Evolutionary conservation across 129 eudicot genomes (phyloP).

Genomic region (Flaveria linearis): DNA sequence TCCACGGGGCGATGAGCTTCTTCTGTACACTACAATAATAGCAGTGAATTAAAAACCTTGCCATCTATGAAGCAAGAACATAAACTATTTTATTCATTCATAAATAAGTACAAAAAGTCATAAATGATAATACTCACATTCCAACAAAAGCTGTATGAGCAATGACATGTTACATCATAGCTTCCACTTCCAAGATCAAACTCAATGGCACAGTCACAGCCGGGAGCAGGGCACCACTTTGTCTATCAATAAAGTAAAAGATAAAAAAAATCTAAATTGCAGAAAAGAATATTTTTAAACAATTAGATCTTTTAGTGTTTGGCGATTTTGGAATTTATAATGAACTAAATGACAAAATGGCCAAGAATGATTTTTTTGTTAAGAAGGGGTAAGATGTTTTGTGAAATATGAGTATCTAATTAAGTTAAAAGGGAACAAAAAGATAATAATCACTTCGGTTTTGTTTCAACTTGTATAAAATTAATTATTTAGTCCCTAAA

Average conservation of each 20-base stretch:
- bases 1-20: constrained; percentile 99
- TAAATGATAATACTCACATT: constrained; percentile 55
- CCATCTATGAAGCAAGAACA: constrained; percentile 5
- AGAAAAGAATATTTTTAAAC: background rate
- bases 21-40: constrained; percentile 71
- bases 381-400: background rate
- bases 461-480: background rate
- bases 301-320: background rate
- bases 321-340: background rate
- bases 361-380: background rate
- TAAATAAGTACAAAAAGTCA: background rate
- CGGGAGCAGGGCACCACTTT: constrained; percentile 99
- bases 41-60: background rate
- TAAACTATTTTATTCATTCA: background rate
- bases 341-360: background rate
- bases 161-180: constrained; percentile 85
- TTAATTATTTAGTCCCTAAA: background rate
- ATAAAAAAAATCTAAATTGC: background rate
- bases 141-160: constrained; percentile 96
- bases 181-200: constrained; percentile 78
- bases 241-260: constrained; percentile 41
- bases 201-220: constrained; percentile 92
- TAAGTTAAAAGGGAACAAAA: background rate
- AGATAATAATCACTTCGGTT: background rate
- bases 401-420: background rate